These are phyloP conservation scores for Byssoonygena ceratinophila DNA, from an alignment of 2,329 filamentous ascomycete species.

Conservation along the genomic window DNA sequence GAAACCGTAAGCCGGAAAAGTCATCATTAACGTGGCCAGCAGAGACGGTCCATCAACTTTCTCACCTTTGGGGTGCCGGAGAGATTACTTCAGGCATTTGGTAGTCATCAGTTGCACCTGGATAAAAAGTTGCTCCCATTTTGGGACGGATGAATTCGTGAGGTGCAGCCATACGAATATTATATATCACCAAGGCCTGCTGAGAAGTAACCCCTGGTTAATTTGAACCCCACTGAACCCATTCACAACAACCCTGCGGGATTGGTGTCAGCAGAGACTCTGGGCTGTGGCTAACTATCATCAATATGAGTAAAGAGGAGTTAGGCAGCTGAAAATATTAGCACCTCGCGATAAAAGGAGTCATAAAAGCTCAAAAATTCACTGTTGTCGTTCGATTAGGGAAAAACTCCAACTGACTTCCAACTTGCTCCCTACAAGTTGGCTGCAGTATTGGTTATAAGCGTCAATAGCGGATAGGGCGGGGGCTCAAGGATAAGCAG, in stretches of 20 bases:
- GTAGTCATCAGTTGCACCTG: constrained; percentile 57
- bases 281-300: not conserved
- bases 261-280: not conserved
- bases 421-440: too few species aligned
- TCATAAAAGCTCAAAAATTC: too few species aligned
- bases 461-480: not conserved
- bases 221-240: constrained; percentile 9
- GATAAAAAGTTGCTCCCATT: constrained; percentile 55
- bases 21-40: constrained; percentile 12
- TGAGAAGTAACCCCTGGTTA: constrained; percentile 10
- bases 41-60: not conserved
- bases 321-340: not conserved
- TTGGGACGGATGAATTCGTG: constrained; percentile 33
- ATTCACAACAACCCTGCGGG: constrained; percentile 9
- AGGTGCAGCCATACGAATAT: constrained; percentile 26
- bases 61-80: constrained; percentile 59
- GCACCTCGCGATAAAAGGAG: not conserved
- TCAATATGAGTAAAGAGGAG: not conserved
- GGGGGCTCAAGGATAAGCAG: not conserved
- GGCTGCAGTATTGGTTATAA: too few species aligned
- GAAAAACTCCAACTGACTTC: too few species aligned
- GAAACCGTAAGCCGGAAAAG: constrained; percentile 5
- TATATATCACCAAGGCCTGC: constrained; percentile 2
- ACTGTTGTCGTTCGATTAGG: too few species aligned
- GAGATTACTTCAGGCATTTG: constrained; percentile 60